A percentile compares a stretch with the other conserved stretches of the same genome.
phyloP scores from a whole-genome alignment of 148 eudicot genomes.

The Persicaria tinctoria region DNA sequence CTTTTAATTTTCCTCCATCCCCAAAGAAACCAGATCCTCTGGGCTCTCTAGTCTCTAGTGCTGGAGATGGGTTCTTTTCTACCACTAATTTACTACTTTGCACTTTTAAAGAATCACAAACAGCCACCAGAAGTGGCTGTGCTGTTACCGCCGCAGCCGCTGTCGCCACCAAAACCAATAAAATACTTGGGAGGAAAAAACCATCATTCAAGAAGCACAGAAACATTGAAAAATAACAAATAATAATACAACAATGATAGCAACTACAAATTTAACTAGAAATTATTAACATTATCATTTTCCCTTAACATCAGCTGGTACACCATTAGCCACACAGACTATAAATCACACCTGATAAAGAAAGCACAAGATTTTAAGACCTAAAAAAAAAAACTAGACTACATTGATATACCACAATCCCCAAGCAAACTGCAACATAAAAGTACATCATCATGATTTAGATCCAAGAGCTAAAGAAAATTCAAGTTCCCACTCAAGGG shows the following conservation, averaged over 20 bases:
- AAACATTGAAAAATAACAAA: neutral
- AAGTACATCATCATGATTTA: neutral
- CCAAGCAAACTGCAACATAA: neutral
- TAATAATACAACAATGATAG: neutral
- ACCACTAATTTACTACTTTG: too few relatives aligned
- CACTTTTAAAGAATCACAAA: too few relatives aligned
- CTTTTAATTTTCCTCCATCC: too few relatives aligned
- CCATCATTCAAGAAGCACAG: too few relatives aligned
- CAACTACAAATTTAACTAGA: neutral
- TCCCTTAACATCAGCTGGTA: neutral
- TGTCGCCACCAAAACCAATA: too few relatives aligned
- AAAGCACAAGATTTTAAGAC: neutral
- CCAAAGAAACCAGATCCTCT: too few relatives aligned
- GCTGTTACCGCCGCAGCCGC: too few relatives aligned
- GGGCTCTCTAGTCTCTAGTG: too few relatives aligned
- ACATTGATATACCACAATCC: conserved; percentile 6
- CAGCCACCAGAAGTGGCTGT: too few relatives aligned
- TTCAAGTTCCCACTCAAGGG: neutral
- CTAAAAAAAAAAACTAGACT: neutral
- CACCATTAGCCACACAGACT: neutral
- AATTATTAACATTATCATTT: neutral
- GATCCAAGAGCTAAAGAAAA: neutral
- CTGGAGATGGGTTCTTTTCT: too few relatives aligned
- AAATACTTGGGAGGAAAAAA: too few relatives aligned
- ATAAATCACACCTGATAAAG: neutral